phyloP scores from a whole-genome alignment of 2,329 filamentous ascomycete species.

The Delphinella strobiligena region DNA sequence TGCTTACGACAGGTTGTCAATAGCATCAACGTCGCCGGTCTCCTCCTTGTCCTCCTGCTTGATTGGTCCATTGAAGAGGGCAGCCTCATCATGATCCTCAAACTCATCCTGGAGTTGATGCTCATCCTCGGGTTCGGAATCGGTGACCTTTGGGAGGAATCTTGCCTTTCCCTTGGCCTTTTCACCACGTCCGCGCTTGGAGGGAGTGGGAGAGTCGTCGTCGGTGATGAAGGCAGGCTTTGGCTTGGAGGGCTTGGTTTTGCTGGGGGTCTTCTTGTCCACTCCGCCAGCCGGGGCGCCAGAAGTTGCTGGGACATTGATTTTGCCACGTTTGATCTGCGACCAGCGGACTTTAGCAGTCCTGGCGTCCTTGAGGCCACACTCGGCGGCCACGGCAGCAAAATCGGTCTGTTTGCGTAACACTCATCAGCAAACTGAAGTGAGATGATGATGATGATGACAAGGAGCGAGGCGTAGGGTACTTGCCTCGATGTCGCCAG shows the following conservation, averaged over 20 bases:
- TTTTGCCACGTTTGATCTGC: constrained; percentile 17
- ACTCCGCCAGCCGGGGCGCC: constrained; percentile 2
- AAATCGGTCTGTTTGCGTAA: constrained; percentile 15
- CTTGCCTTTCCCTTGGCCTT: background rate
- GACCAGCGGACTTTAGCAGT: constrained; percentile 15
- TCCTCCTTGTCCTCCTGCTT: too few relatives aligned
- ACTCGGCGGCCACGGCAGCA: constrained; percentile 14
- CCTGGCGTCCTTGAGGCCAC: constrained; percentile 15
- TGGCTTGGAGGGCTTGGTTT: constrained; percentile 1
- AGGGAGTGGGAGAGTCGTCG: too few relatives aligned
- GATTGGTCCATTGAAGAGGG: background rate
- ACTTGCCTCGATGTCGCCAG: constrained; percentile 11
- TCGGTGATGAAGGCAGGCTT: constrained; percentile 3
- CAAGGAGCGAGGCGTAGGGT: too few relatives aligned
- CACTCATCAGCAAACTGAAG: too few relatives aligned
- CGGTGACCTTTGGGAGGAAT: background rate
- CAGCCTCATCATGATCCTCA: background rate
- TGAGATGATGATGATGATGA: too few relatives aligned
- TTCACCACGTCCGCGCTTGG: background rate
- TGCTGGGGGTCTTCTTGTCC: constrained; percentile 7
- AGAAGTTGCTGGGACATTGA: constrained; percentile 3
- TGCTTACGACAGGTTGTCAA: too few relatives aligned
- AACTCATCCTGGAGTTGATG: background rate
- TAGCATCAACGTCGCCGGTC: too few relatives aligned
- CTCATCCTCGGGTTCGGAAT: background rate